A percentile compares a stretch with the other conserved stretches of the same genome.
These are phyloP conservation scores for Cercospora janseana DNA, from an alignment of 2,329 filamentous ascomycete species.

Conservation along the genomic window DNA sequence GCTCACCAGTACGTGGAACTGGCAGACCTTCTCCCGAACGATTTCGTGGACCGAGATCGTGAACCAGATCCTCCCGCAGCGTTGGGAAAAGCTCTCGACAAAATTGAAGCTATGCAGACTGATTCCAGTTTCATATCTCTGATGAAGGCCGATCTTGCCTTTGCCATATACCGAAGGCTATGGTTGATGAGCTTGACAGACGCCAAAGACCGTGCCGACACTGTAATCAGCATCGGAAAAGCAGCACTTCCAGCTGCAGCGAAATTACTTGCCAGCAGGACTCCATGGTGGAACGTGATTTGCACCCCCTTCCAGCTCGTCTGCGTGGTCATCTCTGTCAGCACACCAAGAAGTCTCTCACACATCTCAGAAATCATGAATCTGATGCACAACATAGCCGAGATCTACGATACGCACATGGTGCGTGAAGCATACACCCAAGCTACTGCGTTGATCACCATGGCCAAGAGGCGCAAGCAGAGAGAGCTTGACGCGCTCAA, in stretches of 20 bases:
- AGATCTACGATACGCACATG: constrained; percentile 40
- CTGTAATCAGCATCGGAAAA: constrained; percentile 40
- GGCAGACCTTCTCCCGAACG: constrained; percentile 37
- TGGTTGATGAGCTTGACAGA: constrained; percentile 42
- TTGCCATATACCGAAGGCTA: constrained; percentile 47
- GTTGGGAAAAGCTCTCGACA: constrained; percentile 34
- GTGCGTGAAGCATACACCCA: constrained; percentile 41
- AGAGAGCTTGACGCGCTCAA: constrained; percentile 36
- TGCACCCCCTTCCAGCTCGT: constrained; percentile 46
- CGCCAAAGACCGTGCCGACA: constrained; percentile 40
- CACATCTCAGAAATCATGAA: constrained; percentile 40
- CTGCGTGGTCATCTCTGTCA: constrained; percentile 44
- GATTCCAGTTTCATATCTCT: constrained; percentile 43
- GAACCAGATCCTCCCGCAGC: constrained; percentile 39
- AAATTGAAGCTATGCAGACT: constrained; percentile 35
- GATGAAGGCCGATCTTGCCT: constrained; percentile 55
- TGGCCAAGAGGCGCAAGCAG: constrained; percentile 36
- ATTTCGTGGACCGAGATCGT: constrained; percentile 37
- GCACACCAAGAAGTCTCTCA: constrained; percentile 40
- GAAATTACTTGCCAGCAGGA: constrained; percentile 37
- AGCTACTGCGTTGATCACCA: constrained; percentile 34
- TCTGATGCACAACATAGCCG: constrained; percentile 41
- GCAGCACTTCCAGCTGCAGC: constrained; percentile 39
- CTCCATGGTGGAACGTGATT: constrained; percentile 48
- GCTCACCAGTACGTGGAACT: constrained; percentile 37